These are phyloP conservation scores for Arthrobotrys musiformis DNA, from an alignment of 2,329 filamentous ascomycete genomes.

Conservation along the genomic window DNA sequence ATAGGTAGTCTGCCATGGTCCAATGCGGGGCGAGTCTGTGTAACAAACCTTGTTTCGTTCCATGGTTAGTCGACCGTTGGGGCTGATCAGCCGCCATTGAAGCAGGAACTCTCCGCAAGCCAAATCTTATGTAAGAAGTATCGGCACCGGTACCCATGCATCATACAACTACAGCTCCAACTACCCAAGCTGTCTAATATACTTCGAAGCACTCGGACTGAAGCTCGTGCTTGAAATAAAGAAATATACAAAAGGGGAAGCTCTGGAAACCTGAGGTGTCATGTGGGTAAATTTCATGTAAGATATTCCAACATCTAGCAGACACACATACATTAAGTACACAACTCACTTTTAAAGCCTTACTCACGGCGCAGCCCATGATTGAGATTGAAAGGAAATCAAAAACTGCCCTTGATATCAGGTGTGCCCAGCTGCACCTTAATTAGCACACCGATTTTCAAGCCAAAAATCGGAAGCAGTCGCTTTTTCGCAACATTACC, in stretches of 20 bases:
- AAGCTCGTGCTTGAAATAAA: background rate
- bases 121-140: constrained; percentile 27
- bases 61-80: background rate
- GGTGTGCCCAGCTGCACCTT: background rate
- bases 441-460: background rate
- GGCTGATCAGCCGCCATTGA: background rate
- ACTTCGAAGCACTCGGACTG: background rate
- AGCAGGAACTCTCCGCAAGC: constrained; percentile 25
- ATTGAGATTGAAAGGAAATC: no score
- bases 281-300: background rate
- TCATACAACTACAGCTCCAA: constrained; percentile 9
- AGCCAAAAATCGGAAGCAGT: background rate
- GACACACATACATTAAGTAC: no score
- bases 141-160: background rate
- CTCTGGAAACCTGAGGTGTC: background rate
- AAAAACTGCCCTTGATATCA: background rate
- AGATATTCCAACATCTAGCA: no score
- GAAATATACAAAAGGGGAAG: background rate
- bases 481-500: background rate
- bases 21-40: background rate
- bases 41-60: background rate
- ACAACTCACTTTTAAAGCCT: no score
- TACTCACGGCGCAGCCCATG: no score
- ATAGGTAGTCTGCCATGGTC: background rate
- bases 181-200: background rate